phyloP scores from a whole-genome alignment of 306 rosid genomes.

The Gleditsia sinensis region DNA sequence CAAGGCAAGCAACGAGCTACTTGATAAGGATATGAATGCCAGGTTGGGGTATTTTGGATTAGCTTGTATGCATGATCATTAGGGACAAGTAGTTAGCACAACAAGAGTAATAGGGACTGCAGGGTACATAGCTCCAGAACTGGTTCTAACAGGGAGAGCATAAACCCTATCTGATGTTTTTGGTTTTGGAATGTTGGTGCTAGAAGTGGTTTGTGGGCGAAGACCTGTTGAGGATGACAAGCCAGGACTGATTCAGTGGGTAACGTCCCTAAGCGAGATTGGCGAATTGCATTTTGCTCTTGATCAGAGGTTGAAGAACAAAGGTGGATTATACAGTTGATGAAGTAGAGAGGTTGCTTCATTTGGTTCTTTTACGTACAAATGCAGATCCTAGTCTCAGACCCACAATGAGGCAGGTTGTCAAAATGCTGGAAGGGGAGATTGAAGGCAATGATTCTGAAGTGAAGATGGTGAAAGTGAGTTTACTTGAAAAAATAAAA shows the following conservation, averaged over 20 bases:
- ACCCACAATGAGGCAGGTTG: conserved; percentile 65
- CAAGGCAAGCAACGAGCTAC: conserved; percentile 68
- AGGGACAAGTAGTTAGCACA: conserved; percentile 45
- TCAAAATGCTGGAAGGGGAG: conserved; percentile 54
- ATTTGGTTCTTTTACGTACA: conserved; percentile 63
- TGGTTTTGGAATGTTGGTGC: conserved; percentile 61
- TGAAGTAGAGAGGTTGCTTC: conserved; percentile 60
- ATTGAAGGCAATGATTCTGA: conserved; percentile 26
- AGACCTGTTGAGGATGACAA: conserved; percentile 61
- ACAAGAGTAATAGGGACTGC: conserved; percentile 64
- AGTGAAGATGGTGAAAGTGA: conserved; percentile 35
- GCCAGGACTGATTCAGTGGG: conserved; percentile 56
- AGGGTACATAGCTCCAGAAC: conserved; percentile 71
- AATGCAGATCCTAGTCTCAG: conserved; percentile 51
- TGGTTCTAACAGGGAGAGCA: conserved; percentile 50
- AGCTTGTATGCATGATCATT: conserved; percentile 57
- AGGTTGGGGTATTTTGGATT: conserved; percentile 66
- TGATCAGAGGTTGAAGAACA: conserved; percentile 52
- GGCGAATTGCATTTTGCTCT: conserved; percentile 42
- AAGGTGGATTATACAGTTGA: conserved; percentile 39
- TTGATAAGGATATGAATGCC: conserved; percentile 68
- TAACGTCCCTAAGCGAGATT: conserved; percentile 42
- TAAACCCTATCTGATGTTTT: conserved; percentile 56
- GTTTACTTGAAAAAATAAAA: conserved; percentile 43
- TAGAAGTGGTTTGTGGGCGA: conserved; percentile 62